A percentile compares a stretch with the other conserved stretches of the same genome.
These are phyloP conservation scores for Alternaria ethzedia DNA, from an alignment of 2,329 filamentous ascomycete species.

Conservation along the genomic window DNA sequence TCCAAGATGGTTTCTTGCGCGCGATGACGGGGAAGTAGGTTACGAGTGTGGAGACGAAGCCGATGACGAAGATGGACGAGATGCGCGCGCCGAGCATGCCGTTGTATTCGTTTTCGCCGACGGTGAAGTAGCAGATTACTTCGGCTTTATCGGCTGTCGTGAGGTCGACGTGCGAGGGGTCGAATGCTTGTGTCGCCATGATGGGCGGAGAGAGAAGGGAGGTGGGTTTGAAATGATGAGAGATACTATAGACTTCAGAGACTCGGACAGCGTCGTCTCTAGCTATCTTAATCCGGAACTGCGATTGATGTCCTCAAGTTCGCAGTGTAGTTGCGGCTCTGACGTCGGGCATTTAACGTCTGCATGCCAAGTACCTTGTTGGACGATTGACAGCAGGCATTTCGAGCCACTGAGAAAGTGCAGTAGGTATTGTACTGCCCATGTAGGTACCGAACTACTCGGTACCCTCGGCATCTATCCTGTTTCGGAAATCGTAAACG, in stretches of 20 bases:
- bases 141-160: background rate
- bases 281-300: background rate
- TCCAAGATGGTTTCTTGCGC: background rate
- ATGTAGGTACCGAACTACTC: background rate
- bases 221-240: background rate
- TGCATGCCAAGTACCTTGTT: conserved; percentile 7
- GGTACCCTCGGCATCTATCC: background rate
- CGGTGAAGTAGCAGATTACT: conserved; percentile 1
- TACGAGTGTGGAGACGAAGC: background rate
- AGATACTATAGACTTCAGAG: background rate
- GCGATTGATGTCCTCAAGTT: background rate
- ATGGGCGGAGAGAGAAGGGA: background rate
- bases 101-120: background rate
- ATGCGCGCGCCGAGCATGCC: background rate
- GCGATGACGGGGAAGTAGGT: conserved; percentile 7
- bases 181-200: background rate
- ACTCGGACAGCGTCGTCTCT: background rate
- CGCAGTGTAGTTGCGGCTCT: background rate
- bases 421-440: background rate
- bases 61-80: conserved; percentile 9
- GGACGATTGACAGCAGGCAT: background rate
- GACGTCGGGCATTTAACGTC: background rate
- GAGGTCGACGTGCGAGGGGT: background rate
- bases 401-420: background rate
- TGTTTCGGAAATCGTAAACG: background rate